phyloP scores from a whole-genome alignment of 768 basidiomycete species.

The Vararia minispora region DNA sequence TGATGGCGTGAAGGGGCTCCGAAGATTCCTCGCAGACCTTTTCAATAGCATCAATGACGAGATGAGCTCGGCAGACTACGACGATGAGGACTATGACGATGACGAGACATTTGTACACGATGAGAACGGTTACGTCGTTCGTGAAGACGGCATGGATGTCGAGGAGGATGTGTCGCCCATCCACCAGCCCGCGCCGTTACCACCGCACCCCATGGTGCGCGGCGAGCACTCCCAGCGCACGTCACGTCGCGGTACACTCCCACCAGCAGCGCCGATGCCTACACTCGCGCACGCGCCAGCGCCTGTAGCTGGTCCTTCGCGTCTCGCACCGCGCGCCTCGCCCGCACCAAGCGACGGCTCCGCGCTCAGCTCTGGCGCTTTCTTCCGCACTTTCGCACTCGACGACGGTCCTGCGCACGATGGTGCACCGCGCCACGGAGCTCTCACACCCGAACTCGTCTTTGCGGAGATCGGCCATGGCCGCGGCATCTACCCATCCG shows the following conservation, averaged over 20 bases:
- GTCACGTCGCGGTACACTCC: neutral
- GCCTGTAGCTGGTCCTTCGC: no score
- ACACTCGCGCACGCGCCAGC: neutral
- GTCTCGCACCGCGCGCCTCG: constrained; percentile 34
- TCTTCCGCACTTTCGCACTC: constrained; percentile 50
- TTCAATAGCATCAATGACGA: constrained; percentile 67
- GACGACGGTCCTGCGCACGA: constrained; percentile 26
- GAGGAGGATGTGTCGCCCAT: constrained; percentile 28
- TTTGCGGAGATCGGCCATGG: constrained; percentile 74
- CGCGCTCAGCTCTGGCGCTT: constrained; percentile 40
- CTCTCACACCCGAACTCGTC: constrained; percentile 61
- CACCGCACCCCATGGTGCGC: constrained; percentile 12
- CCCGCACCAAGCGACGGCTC: constrained; percentile 52
- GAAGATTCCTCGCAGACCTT: constrained; percentile 65
- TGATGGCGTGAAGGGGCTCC: constrained; percentile 74
- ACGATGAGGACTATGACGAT: constrained; percentile 58
- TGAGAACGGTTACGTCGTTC: constrained; percentile 22
- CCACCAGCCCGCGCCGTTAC: constrained; percentile 24
- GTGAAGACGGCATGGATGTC: constrained; percentile 24
- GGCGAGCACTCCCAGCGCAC: constrained; percentile 8
- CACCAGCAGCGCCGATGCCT: neutral
- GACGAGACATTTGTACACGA: constrained; percentile 30
- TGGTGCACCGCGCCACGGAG: constrained; percentile 31
- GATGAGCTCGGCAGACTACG: constrained; percentile 29
- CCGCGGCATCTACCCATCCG: constrained; percentile 30